Base-by-base conservation (phyloP, 2,329 filamentous ascomycete species). In the Phialocephala subalpina region DNA sequence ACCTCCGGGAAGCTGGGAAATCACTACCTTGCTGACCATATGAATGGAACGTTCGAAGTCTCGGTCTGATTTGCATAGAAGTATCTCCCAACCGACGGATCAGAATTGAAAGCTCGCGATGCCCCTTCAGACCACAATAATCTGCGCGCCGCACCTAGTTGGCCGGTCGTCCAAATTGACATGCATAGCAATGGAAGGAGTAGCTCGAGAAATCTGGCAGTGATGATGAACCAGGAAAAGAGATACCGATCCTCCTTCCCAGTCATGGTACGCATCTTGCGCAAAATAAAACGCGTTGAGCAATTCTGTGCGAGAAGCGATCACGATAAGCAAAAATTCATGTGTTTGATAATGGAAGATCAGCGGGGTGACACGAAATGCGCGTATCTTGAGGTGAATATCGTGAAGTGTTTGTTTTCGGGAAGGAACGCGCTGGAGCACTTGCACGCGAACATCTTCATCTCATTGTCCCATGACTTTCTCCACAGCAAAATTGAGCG, bases 51-150 rank as follows among this genome's bases (percentile, higher is more conserved):
- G 1, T 38, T n/a, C 16, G 62, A 52, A 7, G 65, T 65, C 29
- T 59, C 56, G 22, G 33, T 36, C 49, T 67, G 61, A 22, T 69
- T 69, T 35, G 59, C 52, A 33, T 69, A 65, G 59, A 63, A 65
- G 42, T 67, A 67, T 25, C 61, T 67, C 38, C 59, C 29, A 56
- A 22, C 20, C 18, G 22, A 61, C 1, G 65, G 67, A 49, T 69
- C 58, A 14, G 65, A 67, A 45, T 67, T 69, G 57, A 69, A 64
- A 3, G 33, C n/a, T 29, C 63, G 29, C 5, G 52, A 58, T 6
- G 62, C 67, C 0, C 65, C 62, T 58, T 67, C 67, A 35, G 63
- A 57, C 65, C 62, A 67, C 1, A 69, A 42, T 14, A 56, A 57
- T 11, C 35, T 53, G 35, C 67, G 40, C 27, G 52, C 27, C n/a